Base-by-base conservation (phyloP, 1,284 basidiomycete genomes). In the Ustilago nuda region DNA sequence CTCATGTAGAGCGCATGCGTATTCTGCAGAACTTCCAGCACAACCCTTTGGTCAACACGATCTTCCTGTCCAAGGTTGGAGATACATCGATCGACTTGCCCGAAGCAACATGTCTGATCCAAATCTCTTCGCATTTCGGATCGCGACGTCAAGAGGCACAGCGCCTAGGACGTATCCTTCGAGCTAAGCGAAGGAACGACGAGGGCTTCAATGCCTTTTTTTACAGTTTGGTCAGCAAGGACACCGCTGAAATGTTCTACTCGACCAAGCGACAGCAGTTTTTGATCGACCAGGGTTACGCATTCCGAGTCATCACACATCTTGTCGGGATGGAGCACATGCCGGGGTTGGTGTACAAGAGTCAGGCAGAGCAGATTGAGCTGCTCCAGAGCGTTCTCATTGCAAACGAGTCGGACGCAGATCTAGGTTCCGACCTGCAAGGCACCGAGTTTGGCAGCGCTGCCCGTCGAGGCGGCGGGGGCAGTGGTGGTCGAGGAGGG, bases 151-250 rank as follows among this genome's bases (percentile, higher is more conserved):
- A 99, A 87, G 97, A 99, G 87, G 97, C 97, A 6, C 97, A 99
- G 86, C 90, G 97, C 70, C 88, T 99, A 56, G 95, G 95, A 91
- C 83, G 76, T 89, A 99, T 99, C 82, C 88, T 99, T 61, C 92
- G 97, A 70, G 97, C 97, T 9, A 99, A 99, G 87, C 90, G 97
- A 62, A 90, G 97, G 78, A 99, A 99, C 85, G 97, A 99, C 85
- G 97, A 99, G 87, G 97, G 97, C 1, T 99, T 99, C 89, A 99
- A 99, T 80, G 97, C 97, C 13, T 99, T 99, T 88, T 99, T 99
- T 88, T 99, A 99, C 87, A 98, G 95, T 37, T 90, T 99, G 35
- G 97, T 99, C 50, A 97, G 94, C 43, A 98, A 97, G 86, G 96
- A 99, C 87, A 99, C 97, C 0, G 94, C 97, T 83, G 97, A 99